phyloP scores from a whole-genome alignment of 805 yeast species.

The Lachancea nothofagi region DNA sequence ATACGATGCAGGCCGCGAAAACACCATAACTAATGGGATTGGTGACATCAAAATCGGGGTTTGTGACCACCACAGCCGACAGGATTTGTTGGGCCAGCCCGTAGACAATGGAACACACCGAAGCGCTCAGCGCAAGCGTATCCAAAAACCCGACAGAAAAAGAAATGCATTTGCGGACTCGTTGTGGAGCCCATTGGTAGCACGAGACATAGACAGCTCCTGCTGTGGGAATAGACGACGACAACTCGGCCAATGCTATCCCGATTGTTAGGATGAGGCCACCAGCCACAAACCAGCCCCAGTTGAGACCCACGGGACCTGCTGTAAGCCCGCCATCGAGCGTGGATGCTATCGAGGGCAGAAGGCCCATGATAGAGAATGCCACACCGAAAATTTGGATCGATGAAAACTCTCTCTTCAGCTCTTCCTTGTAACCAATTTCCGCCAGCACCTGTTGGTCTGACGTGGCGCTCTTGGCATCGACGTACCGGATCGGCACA shows the following conservation, averaged over 20 bases:
- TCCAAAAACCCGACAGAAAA: constrained; percentile 63
- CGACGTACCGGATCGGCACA: constrained; percentile 18
- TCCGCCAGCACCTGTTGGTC: constrained; percentile 21
- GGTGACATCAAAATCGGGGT: constrained; percentile 45
- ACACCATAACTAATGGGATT: constrained; percentile 53
- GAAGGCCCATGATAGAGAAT: constrained; percentile 59
- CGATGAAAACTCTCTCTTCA: constrained; percentile 53
- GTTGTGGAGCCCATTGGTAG: constrained; percentile 53
- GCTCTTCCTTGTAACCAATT: constrained; percentile 65
- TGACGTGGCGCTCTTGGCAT: constrained; percentile 14
- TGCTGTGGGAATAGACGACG: constrained; percentile 61
- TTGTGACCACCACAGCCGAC: constrained; percentile 42
- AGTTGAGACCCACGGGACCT: constrained; percentile 53
- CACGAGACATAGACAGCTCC: constrained; percentile 68
- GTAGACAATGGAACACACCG: constrained; percentile 58
- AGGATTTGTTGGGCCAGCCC: constrained; percentile 54
- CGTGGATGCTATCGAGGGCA: constrained; percentile 53
- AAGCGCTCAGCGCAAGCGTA: constrained; percentile 56
- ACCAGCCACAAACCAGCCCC: constrained; percentile 66
- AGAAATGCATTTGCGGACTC: constrained; percentile 43
- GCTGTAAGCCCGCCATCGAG: constrained; percentile 32
- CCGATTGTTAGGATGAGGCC: constrained; percentile 50
- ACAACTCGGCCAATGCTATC: constrained; percentile 52
- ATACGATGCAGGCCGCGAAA: constrained; percentile 49
- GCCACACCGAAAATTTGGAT: constrained; percentile 63